phyloP scores from a whole-genome alignment of 176 grass and related monocot genomes.

The Poa pratensis region DNA sequence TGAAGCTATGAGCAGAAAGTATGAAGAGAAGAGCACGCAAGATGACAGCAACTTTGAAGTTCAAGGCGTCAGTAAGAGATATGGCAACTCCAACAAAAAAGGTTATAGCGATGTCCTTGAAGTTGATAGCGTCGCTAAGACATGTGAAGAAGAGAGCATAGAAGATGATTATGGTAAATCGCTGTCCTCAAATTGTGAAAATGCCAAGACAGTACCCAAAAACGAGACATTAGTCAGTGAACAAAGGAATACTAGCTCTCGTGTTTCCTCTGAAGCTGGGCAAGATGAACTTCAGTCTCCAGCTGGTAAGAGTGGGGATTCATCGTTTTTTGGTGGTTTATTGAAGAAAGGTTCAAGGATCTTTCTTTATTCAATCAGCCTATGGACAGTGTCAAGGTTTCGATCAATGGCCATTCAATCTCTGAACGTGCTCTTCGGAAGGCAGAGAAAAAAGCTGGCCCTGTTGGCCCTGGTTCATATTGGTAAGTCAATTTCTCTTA shows the following conservation, averaged over 20 bases:
- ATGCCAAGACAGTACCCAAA: constrained; percentile 11
- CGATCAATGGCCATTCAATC: constrained; percentile 84
- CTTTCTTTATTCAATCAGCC: constrained; percentile 68
- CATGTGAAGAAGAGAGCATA: constrained; percentile 36
- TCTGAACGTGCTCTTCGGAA: constrained; percentile 72
- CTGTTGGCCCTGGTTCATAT: constrained; percentile 80
- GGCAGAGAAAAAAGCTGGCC: constrained; percentile 85
- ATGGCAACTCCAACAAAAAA: constrained; percentile 37
- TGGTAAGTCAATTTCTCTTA: constrained; percentile 59
- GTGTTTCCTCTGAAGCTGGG: constrained; percentile 51
- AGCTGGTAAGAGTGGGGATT: constrained; percentile 63
- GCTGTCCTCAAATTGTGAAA: constrained; percentile 35
- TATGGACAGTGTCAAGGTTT: constrained; percentile 62
- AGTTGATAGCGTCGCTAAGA: constrained; percentile 42
- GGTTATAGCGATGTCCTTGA: constrained; percentile 33
- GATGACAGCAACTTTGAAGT: constrained; percentile 28
- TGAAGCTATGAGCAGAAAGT: constrained; percentile 36
- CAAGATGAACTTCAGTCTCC: constrained; percentile 57
- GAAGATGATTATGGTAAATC: constrained; percentile 38
- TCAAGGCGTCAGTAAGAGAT: constrained; percentile 14
- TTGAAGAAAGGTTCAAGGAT: constrained; percentile 76
- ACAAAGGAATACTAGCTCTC: constrained; percentile 51
- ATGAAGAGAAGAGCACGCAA: constrained; percentile 44
- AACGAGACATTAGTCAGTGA: constrained; percentile 39
- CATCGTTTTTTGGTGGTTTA: constrained; percentile 72